phyloP scores from a whole-genome alignment of 176 grass and related monocot species.

The Aegilops umbellulata region DNA sequence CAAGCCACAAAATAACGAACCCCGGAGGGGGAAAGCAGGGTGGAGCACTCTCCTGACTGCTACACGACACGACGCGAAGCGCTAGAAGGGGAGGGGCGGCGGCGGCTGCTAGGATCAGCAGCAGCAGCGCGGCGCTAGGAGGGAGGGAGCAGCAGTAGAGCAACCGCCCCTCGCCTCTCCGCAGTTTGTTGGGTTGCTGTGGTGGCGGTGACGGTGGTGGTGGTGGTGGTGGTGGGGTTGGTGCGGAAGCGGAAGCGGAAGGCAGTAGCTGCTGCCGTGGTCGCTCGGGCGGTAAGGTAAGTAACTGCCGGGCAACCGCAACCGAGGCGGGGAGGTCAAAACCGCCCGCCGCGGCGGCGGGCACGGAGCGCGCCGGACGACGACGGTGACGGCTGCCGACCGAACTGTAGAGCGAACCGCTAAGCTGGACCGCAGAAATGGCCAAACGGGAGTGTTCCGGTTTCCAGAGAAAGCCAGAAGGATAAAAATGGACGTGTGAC shows the following conservation, averaged over 20 bases:
- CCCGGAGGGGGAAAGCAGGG: background rate
- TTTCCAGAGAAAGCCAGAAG: background rate
- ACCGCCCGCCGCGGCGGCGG: background rate
- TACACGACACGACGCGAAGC: constrained; percentile 1
- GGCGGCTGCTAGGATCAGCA: too few species aligned
- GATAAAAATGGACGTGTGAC: background rate
- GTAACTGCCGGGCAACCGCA: background rate
- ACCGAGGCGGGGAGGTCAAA: background rate
- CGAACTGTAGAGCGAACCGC: background rate
- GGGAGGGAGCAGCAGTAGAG: background rate
- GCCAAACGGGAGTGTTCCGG: background rate
- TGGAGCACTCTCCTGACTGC: background rate
- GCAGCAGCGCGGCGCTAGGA: background rate
- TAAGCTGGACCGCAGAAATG: background rate
- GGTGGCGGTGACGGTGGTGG: constrained; percentile 4
- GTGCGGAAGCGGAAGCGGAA: background rate
- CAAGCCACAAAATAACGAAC: too few species aligned
- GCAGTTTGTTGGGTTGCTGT: constrained; percentile 30
- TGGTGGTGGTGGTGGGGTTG: constrained; percentile 39
- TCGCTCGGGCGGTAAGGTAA: constrained; percentile 10
- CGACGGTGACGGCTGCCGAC: background rate
- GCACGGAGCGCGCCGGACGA: background rate
- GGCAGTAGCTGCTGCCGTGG: constrained; percentile 37
- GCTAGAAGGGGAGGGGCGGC: constrained; percentile 33
- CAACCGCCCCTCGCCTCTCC: constrained; percentile 10